Percentiles rank a stretch among this genome's conserved stretches.
Conservation (phyloP, 495 filamentous ascomycete species). For the Penicillium dipodomyicola region DNA sequence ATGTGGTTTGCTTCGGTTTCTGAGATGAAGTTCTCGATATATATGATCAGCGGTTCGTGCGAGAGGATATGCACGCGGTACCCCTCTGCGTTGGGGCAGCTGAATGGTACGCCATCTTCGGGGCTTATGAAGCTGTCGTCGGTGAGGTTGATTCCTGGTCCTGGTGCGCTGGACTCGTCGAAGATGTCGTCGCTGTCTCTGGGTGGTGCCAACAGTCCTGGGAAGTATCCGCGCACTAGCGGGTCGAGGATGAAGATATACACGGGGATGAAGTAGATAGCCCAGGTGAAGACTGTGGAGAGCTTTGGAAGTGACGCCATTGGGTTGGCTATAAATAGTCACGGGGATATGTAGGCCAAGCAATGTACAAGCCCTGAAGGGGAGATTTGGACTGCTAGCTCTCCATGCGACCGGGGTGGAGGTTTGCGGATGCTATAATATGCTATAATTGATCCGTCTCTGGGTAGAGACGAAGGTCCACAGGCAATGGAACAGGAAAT, state of each 20-base stretch:
- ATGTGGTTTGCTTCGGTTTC: constrained; percentile 49
- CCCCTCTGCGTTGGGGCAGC: constrained; percentile 29
- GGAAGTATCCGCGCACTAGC: constrained; percentile 19
- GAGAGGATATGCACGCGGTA: constrained; percentile 48
- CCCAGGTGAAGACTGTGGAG: constrained; percentile 35
- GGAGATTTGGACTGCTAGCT: neutral
- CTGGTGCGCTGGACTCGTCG: constrained; percentile 21
- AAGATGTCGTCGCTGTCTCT: constrained; percentile 13
- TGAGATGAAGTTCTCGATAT: constrained; percentile 55
- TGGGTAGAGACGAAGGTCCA: neutral
- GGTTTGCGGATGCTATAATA: neutral
- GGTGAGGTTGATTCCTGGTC: constrained; percentile 28
- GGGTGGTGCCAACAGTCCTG: constrained; percentile 10
- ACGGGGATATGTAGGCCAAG: neutral
- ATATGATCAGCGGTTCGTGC: constrained; percentile 52
- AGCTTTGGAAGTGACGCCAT: constrained; percentile 30
- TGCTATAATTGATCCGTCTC: neutral
- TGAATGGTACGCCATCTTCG: constrained; percentile 28
- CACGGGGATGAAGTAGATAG: constrained; percentile 42
- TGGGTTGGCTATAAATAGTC: constrained; percentile 4
- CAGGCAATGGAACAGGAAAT: neutral
- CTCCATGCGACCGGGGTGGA: neutral
- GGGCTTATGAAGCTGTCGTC: constrained; percentile 37
- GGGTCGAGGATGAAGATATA: constrained; percentile 39
- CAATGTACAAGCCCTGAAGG: neutral